Conservation (phyloP, 345 rosid genomes). For the Brassica incana region DNA sequence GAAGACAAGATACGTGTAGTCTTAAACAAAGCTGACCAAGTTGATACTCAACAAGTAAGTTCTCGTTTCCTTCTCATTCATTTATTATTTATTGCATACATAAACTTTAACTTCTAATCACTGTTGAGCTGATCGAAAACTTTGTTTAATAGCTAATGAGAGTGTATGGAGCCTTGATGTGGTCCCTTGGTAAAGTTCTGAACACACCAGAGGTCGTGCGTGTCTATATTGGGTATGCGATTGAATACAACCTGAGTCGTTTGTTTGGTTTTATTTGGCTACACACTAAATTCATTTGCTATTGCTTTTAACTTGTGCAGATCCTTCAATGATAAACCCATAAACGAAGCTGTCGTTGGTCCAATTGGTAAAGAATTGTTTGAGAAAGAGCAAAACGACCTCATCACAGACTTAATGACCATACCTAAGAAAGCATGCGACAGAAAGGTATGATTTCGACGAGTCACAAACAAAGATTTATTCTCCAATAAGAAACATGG, state of each 20-base stretch:
- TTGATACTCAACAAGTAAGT: conserved; percentile 85
- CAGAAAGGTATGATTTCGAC: conserved; percentile 53
- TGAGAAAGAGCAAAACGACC: conserved; percentile 90
- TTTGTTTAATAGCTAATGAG: conserved; percentile 71
- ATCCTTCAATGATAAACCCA: conserved; percentile 84
- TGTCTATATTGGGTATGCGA: conserved; percentile 81
- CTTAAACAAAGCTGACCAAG: conserved; percentile 93
- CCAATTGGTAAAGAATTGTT: conserved; percentile 76
- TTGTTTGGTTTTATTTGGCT: background rate
- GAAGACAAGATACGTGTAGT: conserved; percentile 97
- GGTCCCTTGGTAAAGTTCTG: conserved; percentile 95
- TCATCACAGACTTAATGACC: conserved; percentile 63
- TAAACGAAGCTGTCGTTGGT: conserved; percentile 59
- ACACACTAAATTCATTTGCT: background rate
- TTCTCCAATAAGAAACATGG: background rate
- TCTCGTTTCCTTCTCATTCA: background rate
- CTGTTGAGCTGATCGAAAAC: background rate
- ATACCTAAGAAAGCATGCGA: conserved; percentile 96
- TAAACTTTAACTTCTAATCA: background rate
- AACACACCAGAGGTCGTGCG: conserved; percentile 92
- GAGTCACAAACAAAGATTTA: background rate
- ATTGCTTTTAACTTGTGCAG: conserved; percentile 40
- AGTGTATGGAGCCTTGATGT: conserved; percentile 95
- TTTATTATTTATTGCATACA: background rate
- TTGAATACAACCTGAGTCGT: background rate